phyloP scores from a whole-genome alignment of 73 alveolate species.

The Strombidium stylifer region DNA sequence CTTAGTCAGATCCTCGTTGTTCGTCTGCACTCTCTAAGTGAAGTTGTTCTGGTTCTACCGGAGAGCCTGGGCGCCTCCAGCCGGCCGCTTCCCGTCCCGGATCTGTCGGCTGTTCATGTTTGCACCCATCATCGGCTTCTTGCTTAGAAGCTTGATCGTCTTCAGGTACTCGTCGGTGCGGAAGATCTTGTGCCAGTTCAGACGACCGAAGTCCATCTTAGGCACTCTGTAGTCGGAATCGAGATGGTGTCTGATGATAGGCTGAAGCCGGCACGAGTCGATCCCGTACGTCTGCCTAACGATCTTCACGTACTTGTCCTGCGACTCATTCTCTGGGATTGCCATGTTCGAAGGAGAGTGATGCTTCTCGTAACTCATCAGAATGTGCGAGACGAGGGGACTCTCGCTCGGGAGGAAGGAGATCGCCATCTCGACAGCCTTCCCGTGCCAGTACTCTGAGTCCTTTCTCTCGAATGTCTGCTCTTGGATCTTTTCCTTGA shows the following conservation, averaged over 20 bases:
- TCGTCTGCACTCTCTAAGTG: no score
- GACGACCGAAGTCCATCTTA: conserved; percentile 5
- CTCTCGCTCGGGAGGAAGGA: conserved; percentile 77
- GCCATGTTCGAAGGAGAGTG: conserved; percentile 46
- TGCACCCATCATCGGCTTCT: neutral
- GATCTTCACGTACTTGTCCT: conserved; percentile 29
- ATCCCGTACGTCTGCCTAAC: conserved; percentile 44
- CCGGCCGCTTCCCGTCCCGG: neutral
- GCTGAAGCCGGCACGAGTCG: conserved; percentile 46
- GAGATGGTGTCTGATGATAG: conserved; percentile 51
- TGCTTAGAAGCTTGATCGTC: neutral
- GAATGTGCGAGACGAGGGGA: conserved; percentile 56
- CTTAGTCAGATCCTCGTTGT: no score
- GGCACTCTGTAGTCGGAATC: conserved; percentile 37
- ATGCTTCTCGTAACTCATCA: conserved; percentile 50
- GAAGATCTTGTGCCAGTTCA: neutral
- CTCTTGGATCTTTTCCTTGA: conserved; percentile 57
- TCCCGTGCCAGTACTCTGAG: conserved; percentile 87
- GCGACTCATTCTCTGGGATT: conserved; percentile 33
- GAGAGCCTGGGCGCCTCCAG: no score
- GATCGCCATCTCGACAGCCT: conserved; percentile 84
- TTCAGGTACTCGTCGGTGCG: neutral
- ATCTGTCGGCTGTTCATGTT: neutral
- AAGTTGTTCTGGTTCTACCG: no score
- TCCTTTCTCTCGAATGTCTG: conserved; percentile 56